These are phyloP conservation scores for Oxytropis ochrocephala DNA, from an alignment of 306 rosid species.

Conservation along the genomic window DNA sequence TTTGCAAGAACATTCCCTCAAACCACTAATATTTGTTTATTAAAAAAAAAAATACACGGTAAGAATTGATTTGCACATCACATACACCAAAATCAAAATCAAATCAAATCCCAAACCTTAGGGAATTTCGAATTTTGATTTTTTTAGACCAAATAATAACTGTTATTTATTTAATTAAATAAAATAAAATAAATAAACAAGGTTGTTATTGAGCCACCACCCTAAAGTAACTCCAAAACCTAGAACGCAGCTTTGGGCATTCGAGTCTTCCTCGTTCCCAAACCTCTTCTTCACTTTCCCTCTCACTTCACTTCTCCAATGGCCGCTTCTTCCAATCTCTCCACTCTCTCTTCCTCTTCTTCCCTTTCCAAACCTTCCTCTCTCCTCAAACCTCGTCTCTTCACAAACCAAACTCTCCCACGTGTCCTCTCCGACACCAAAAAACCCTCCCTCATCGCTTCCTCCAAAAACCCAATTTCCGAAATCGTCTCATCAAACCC, in stretches of 20 bases:
- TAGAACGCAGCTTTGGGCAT: background rate
- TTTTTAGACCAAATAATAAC: too few relatives aligned
- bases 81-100: too few relatives aligned
- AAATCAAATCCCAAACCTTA: too few relatives aligned
- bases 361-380: conserved; percentile 27
- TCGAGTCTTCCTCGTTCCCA: background rate
- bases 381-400: conserved; percentile 10
- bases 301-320: conserved; percentile 21
- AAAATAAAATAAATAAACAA: background rate
- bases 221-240: conserved; percentile 15
- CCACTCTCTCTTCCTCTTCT: conserved; percentile 27
- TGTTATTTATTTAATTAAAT: too few relatives aligned
- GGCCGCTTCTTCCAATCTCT: conserved; percentile 16
- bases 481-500: conserved; percentile 1
- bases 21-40: too few relatives aligned
- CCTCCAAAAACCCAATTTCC: conserved; percentile 38
- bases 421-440: background rate
- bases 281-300: background rate
- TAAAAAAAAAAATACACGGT: too few relatives aligned
- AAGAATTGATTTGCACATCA: too few relatives aligned
- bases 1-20: too few relatives aligned
- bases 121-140: too few relatives aligned
- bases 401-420: conserved; percentile 10
- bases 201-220: background rate
- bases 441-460: conserved; percentile 9